Evolutionary conservation across 2,329 filamentous ascomycete species (phyloP).

Genomic region (Gnomoniopsis sp.): DNA sequence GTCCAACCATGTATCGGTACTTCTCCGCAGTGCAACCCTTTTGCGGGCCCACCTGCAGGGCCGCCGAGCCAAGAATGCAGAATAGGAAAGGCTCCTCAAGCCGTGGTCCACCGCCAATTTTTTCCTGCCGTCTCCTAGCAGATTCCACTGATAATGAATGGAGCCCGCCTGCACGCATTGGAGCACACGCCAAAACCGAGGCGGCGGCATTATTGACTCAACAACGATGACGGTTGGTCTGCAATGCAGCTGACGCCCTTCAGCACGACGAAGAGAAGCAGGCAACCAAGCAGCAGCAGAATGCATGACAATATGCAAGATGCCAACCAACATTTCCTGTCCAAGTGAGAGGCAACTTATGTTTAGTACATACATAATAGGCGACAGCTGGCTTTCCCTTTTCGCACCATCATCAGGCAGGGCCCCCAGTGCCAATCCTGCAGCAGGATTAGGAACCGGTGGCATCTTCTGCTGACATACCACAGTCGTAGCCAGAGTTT

Average conservation of each 20-base stretch:
- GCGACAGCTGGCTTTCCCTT: neutral
- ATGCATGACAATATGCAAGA: neutral
- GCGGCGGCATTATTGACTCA: neutral
- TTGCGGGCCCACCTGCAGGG: slow-evolving; percentile 17
- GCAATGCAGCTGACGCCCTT: neutral
- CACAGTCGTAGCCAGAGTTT: neutral
- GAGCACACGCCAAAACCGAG: neutral
- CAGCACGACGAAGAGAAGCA: neutral
- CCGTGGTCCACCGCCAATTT: slow-evolving; percentile 10
- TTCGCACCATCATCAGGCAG: neutral
- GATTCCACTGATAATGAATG: neutral
- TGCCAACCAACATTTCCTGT: neutral
- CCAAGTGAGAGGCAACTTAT: neutral
- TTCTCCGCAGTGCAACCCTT: slow-evolving; percentile 13
- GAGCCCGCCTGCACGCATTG: neutral
- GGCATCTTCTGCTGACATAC: too few relatives aligned
- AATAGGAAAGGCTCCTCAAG: slow-evolving; percentile 7
- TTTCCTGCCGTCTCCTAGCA: neutral
- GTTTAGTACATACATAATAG: too few relatives aligned
- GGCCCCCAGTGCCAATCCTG: neutral
- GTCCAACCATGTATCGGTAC: neutral
- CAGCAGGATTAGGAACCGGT: neutral
- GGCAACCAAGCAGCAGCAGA: neutral
- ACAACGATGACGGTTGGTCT: neutral
- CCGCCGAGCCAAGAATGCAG: slow-evolving; percentile 12